phyloP scores from a whole-genome alignment of 139 green algal genomes.

The Chlamydomonas sphaeroides region DNA sequence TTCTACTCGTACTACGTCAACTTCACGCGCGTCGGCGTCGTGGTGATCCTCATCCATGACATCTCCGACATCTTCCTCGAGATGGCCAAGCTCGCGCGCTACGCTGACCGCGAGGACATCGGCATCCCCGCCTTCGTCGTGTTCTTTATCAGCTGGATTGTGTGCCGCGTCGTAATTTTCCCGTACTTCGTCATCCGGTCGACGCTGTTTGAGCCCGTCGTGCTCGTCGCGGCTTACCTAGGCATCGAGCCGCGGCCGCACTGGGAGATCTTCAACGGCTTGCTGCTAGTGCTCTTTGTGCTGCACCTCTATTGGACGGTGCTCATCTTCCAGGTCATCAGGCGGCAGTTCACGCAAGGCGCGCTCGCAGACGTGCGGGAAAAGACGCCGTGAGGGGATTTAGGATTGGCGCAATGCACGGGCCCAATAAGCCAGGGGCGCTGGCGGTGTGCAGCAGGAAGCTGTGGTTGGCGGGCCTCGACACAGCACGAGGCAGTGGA shows the following conservation, averaged over 20 bases:
- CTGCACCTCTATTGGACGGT: slow-evolving; percentile 91
- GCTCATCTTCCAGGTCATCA: slow-evolving; percentile 72
- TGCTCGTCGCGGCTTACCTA: slow-evolving; percentile 50
- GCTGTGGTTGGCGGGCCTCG: no score
- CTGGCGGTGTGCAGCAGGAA: no score
- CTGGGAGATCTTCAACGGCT: slow-evolving; percentile 81
- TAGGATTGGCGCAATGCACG: no score
- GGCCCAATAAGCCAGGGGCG: no score
- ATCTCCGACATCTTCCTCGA: slow-evolving; percentile 91
- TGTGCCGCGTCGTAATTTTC: slow-evolving; percentile 70
- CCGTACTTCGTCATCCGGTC: slow-evolving; percentile 68
- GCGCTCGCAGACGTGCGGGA: slow-evolving; percentile 72
- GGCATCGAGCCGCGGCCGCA: slow-evolving; percentile 77
- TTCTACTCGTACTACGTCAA: slow-evolving; percentile 66
- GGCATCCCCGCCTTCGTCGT: slow-evolving; percentile 54
- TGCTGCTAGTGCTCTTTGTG: slow-evolving; percentile 81
- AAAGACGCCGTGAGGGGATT: slow-evolving; percentile 56
- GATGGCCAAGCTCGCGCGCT: slow-evolving; percentile 81
- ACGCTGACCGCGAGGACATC: slow-evolving; percentile 54
- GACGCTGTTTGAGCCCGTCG: slow-evolving; percentile 46
- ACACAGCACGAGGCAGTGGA: no score
- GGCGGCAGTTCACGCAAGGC: slow-evolving; percentile 56
- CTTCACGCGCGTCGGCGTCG: slow-evolving; percentile 81
- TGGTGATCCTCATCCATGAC: slow-evolving; percentile 89
- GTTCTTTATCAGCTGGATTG: slow-evolving; percentile 82